Conservation (phyloP, 768 basidiomycete species). For the Auricularia auricula-judae region DNA sequence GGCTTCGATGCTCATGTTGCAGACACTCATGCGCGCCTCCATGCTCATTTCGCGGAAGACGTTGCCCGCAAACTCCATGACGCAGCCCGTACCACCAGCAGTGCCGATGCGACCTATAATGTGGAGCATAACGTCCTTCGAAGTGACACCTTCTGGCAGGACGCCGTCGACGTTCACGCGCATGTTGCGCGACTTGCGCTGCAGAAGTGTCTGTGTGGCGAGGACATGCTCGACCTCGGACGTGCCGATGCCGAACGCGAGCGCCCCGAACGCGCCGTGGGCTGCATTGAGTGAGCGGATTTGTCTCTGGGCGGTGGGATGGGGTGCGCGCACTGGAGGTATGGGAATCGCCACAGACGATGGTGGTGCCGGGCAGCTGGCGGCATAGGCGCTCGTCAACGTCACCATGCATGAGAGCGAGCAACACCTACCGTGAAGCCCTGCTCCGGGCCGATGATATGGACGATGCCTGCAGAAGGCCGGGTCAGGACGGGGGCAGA, state of each 20-base stretch:
- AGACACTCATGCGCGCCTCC: conserved; percentile 85
- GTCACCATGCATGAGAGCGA: not conserved
- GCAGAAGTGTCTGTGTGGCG: conserved; percentile 81
- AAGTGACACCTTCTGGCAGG: conserved; percentile 69
- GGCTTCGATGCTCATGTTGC: conserved; percentile 94
- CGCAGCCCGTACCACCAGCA: conserved; percentile 86
- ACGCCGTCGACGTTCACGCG: conserved; percentile 79
- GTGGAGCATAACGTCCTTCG: conserved; percentile 84
- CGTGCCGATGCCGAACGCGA: conserved; percentile 89
- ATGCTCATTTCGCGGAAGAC: conserved; percentile 77
- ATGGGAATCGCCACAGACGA: conserved; percentile 89
- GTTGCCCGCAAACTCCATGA: conserved; percentile 87
- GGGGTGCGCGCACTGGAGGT: conserved; percentile 58
- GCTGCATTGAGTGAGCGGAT: conserved; percentile 29
- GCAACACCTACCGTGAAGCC: conserved; percentile 60
- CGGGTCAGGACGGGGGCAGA: not conserved
- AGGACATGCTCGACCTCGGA: conserved; percentile 93
- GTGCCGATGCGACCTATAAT: conserved; percentile 88
- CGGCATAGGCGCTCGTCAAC: not conserved
- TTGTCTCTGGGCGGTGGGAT: not conserved
- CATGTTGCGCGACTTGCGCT: conserved; percentile 88
- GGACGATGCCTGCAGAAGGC: conserved; percentile 53
- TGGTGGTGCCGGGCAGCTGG: conserved; percentile 66
- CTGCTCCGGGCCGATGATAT: conserved; percentile 89
- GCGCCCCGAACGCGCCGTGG: conserved; percentile 86